Base-by-base conservation (phyloP, 2,329 filamentous ascomycete genomes). In the Hypomyces rosellus region DNA sequence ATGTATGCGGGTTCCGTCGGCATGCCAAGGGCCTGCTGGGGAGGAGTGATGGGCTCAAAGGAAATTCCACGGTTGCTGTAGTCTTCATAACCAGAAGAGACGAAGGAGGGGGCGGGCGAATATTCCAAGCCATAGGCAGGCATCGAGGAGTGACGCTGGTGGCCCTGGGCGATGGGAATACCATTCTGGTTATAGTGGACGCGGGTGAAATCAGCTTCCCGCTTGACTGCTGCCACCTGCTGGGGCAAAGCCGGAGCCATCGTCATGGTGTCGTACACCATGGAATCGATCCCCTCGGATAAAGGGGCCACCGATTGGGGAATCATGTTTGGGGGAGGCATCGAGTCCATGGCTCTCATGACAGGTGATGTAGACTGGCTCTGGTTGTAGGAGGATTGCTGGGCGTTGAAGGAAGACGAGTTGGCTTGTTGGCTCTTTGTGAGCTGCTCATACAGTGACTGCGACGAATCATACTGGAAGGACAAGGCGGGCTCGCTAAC, bases 401-500 rank as follows among this genome's bases (percentile, higher is more conserved):
- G 87, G 57, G 88, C 88, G 71, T 83, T 89, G 78, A 96, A 97
- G 2, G 92, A 96, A 3, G 93, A 97, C 7, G 92, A 95, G 74
- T 95, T 97, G 70, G 91, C 92, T 79, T 97, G 93, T 73, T 99
- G 93, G 44, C 92, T 91, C 77, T 97, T 99, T 63, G 93, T 99
- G 74, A 99, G 85, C 77, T 99, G 93, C 78, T 99, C 93, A 69
- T 96, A 99, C 54, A 99, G 85, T 60, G 93, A 97, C 74, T 99
- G 93, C 34, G 93, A 97, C 20, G 93, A 96, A 74, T 99, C 93
- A 73, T 96, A 99, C 72, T 99, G 90, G 75, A 99, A 99, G 1
- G 93, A 99, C 62, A 97, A 76, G 46, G 93, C 93, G 34, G 93
- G 93, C 75, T 99, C 93, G 80, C 86, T 95, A 66, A 97, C 90